Conservation (phyloP, 805 yeast genomes). For the Peterozyma toletana region DNA sequence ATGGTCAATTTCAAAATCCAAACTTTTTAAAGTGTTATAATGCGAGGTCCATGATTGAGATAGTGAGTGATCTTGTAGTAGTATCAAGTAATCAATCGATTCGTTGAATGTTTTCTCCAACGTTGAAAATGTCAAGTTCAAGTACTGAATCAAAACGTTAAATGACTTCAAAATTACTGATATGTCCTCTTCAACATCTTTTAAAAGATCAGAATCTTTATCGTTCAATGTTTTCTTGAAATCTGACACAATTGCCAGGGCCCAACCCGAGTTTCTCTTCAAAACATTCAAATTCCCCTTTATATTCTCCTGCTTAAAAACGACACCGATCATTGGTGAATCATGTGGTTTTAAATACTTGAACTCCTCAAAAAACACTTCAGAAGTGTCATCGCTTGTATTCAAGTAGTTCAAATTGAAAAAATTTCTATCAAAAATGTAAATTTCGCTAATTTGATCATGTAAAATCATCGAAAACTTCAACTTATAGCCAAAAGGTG, state of each 20-base stretch:
- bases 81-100: slow-evolving; percentile 22
- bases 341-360: slow-evolving; percentile 25
- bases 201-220: slow-evolving; percentile 8
- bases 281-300: slow-evolving; percentile 28
- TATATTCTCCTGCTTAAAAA: slow-evolving; percentile 20
- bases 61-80: slow-evolving; percentile 34
- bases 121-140: slow-evolving; percentile 34
- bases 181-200: slow-evolving; percentile 22
- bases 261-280: slow-evolving; percentile 30
- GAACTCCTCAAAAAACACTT: slow-evolving; percentile 22
- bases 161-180: slow-evolving; percentile 40
- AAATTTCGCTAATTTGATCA: slow-evolving; percentile 47
- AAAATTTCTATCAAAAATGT: slow-evolving; percentile 55
- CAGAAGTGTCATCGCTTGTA: background rate
- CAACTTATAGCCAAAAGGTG: slow-evolving; percentile 61
- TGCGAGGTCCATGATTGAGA: slow-evolving; percentile 31
- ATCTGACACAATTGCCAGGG: slow-evolving; percentile 27
- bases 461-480: slow-evolving; percentile 40
- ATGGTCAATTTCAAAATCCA: slow-evolving; percentile 17
- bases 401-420: slow-evolving; percentile 25
- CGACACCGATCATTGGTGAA: slow-evolving; percentile 20
- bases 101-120: slow-evolving; percentile 31
- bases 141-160: slow-evolving; percentile 43
- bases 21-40: slow-evolving; percentile 18
- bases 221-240: slow-evolving; percentile 18